A percentile compares a stretch with the other conserved stretches of the same genome.
Evolutionary conservation across 495 filamentous ascomycete species (phyloP).

Genomic region (Podospora tetraspora): DNA sequence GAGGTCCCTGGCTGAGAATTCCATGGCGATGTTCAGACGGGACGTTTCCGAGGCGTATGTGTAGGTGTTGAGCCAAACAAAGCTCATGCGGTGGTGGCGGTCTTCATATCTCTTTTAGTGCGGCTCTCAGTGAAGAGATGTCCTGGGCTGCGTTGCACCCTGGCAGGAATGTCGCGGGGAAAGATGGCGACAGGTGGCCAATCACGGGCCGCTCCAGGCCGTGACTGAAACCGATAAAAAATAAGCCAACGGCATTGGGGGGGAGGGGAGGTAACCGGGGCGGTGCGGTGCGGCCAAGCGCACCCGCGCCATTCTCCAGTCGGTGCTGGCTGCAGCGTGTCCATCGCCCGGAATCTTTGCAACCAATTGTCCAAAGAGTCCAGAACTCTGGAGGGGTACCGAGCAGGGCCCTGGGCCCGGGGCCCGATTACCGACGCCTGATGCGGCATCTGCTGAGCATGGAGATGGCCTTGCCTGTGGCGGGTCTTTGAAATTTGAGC

Average conservation of each 20-base stretch:
- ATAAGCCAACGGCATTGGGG: slow-evolving; percentile 18
- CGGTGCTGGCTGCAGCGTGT: slow-evolving; percentile 14
- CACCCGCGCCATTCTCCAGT: slow-evolving; percentile 12
- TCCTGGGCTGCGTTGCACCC: slow-evolving; percentile 1
- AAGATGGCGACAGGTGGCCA: slow-evolving; percentile 15
- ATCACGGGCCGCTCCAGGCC: slow-evolving; percentile 13
- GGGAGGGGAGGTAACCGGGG: slow-evolving; percentile 13
- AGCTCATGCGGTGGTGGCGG: background rate
- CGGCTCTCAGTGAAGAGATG: slow-evolving; percentile 17
- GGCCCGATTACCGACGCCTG: background rate
- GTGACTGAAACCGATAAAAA: slow-evolving; percentile 27
- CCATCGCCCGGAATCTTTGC: slow-evolving; percentile 7
- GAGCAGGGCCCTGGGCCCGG: background rate
- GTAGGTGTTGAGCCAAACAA: background rate
- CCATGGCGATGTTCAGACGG: slow-evolving; percentile 18
- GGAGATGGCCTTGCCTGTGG: background rate
- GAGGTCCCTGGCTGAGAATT: slow-evolving; percentile 24
- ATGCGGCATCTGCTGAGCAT: background rate
- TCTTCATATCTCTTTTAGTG: slow-evolving; percentile 21
- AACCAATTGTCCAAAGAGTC: slow-evolving; percentile 19
- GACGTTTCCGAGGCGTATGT: background rate
- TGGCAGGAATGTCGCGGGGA: slow-evolving; percentile 15
- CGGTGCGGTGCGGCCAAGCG: slow-evolving; percentile 12
- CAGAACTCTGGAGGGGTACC: slow-evolving; percentile 6
- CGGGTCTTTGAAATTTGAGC: background rate